Conservation (phyloP, 31 red algal genomes). For the Asparagopsis taxiformis region DNA sequence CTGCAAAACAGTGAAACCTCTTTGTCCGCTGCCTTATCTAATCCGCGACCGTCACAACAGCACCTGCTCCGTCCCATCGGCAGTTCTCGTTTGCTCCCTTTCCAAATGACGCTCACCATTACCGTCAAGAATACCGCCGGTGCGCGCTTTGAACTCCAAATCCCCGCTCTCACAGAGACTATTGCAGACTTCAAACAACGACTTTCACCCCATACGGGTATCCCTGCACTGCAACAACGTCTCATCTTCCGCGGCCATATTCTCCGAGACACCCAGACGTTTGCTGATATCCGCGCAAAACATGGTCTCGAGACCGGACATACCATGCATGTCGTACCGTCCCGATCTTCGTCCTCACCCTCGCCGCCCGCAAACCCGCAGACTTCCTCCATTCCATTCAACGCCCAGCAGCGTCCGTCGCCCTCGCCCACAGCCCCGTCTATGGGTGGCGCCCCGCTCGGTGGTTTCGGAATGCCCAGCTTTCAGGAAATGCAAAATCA, state of each 20-base stretch:
- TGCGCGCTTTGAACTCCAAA: constrained; percentile 79
- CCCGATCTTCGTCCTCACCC: background rate
- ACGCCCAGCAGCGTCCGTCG: constrained; percentile 5
- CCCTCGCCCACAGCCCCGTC: background rate
- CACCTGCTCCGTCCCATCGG: background rate
- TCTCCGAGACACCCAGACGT: constrained; percentile 87
- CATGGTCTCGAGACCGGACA: constrained; percentile 93
- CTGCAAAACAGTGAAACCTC: too few species aligned
- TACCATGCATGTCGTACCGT: constrained; percentile 96
- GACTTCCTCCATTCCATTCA: background rate
- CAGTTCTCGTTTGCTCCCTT: background rate
- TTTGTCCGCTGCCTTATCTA: background rate
- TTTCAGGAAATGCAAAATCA: constrained; percentile 67
- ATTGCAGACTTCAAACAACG: constrained; percentile 82
- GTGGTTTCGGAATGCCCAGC: constrained; percentile 19
- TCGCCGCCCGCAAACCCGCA: background rate
- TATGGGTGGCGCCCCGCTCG: constrained; percentile 8
- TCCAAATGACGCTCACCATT: constrained; percentile 46
- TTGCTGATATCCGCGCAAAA: constrained; percentile 77
- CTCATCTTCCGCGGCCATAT: constrained; percentile 98
- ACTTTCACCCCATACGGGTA: constrained; percentile 56
- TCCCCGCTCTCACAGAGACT: constrained; percentile 77
- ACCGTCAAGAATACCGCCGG: constrained; percentile 90
- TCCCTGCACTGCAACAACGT: constrained; percentile 75
- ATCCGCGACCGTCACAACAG: background rate